A percentile compares a stretch with the other conserved stretches of the same genome.
Conservation (phyloP, 2,329 filamentous ascomycete species). For the Trichoderma sp. region DNA sequence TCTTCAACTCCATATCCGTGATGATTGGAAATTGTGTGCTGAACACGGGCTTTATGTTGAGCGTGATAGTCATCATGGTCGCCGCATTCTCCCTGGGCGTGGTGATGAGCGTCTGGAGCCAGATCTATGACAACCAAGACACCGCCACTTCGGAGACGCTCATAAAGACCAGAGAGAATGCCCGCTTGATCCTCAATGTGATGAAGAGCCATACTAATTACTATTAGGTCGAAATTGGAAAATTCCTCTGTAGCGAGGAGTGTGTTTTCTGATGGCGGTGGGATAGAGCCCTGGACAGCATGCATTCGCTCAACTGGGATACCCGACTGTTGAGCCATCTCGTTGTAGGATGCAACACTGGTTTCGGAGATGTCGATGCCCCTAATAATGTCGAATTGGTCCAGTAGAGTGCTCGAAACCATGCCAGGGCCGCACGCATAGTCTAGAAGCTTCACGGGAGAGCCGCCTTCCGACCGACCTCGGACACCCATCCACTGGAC, state of each 20-base stretch:
- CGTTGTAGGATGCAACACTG: slow-evolving; percentile 7
- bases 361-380: slow-evolving; percentile 9
- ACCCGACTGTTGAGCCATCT: slow-evolving; percentile 3
- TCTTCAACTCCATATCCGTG: slow-evolving; percentile 8
- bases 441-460: slow-evolving; percentile 2
- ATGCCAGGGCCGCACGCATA: slow-evolving; percentile 9
- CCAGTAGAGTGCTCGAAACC: neutral
- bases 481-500: slow-evolving; percentile 8
- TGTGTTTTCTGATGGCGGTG: neutral
- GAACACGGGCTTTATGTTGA: neutral
- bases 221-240: slow-evolving; percentile 4
- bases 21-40: slow-evolving; percentile 8
- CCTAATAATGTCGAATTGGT: slow-evolving; percentile 6
- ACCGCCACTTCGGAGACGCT: slow-evolving; percentile 5
- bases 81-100: neutral
- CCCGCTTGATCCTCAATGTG: slow-evolving; percentile 1
- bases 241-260: neutral
- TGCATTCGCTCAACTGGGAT: neutral
- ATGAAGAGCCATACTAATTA: slow-evolving; percentile 13
- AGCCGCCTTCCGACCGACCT: neutral
- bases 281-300: slow-evolving; percentile 4
- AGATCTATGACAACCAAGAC: slow-evolving; percentile 12
- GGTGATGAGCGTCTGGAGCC: slow-evolving; percentile 1
- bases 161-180: neutral
- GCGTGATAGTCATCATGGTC: neutral